Evolutionary conservation across 2,329 filamentous ascomycete species (phyloP), one percentile per base, ranked within the genome.

Genomic region (Colletotrichum noveboracense): DNA sequence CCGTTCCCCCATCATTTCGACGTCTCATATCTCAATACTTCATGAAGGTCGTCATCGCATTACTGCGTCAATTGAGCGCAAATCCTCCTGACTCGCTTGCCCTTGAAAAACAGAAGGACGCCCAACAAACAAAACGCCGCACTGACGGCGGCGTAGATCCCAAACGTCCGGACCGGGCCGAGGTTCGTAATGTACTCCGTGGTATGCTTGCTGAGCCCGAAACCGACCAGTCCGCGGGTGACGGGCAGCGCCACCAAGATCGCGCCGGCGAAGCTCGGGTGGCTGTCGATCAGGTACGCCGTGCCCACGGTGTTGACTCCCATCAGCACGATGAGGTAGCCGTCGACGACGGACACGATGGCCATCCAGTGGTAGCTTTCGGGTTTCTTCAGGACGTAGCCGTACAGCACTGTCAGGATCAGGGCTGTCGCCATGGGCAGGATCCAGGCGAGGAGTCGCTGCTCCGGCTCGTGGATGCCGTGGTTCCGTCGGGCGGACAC

Each of bases 401-500:
- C 75, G 48, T 77, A 77, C 24, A 77, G 16, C 10, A 75, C 52
- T 1, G 72, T 75, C 5, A 71, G n/a, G n/a, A 75, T 28, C 10
- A 75, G 24, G 13, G 75, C 75, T 14, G 62, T 68, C n/a, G 61
- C 55, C 66, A 75, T 71, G 9, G 75, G 72, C 8, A 75, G 48
- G 34, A 77, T 69, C 71, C 72, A 75, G 12, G 64, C 72, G 21
- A 75, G 34, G 18, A 87, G 79, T 3, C 85, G 81, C 38, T 86
- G 83, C 68, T 87, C 86, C 0, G 86, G 82, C 72, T 87, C 86
- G 67, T 82, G 83, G 6, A 87, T 79, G 7, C 86, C 86, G 10
- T 82, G 80, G 71, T 87, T 87, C 9, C 81, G 83, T 3, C 85
- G 83, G 0, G 85, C 84, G 2, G 83, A 64, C 18, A 36, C 65